Conservation (phyloP, 345 rosid species). For the Linum usitatissimum region DNA sequence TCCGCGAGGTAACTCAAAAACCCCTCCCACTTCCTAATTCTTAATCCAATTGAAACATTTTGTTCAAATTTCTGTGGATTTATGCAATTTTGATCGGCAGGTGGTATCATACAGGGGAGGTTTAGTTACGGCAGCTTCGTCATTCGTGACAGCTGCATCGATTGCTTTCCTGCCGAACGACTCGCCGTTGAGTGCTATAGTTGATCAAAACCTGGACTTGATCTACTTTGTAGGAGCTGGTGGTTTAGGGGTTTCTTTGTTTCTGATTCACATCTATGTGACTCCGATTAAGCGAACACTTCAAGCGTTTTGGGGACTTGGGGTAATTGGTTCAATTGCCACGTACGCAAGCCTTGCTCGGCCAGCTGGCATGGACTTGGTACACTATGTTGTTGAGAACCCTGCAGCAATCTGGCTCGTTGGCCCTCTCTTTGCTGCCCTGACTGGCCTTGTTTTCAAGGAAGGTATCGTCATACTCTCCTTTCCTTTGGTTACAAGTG, state of each 20-base stretch:
- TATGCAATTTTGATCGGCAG: slow-evolving; percentile 21
- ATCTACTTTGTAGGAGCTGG: slow-evolving; percentile 58
- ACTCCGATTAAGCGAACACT: slow-evolving; percentile 88
- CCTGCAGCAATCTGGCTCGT: slow-evolving; percentile 74
- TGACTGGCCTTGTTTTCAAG: slow-evolving; percentile 89
- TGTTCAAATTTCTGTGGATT: not conserved
- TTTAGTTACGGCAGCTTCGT: slow-evolving; percentile 66
- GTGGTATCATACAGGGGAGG: slow-evolving; percentile 80
- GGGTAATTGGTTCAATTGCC: slow-evolving; percentile 59
- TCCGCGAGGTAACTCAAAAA: slow-evolving; percentile 50
- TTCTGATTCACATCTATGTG: slow-evolving; percentile 80
- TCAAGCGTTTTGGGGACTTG: slow-evolving; percentile 87
- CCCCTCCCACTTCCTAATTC: not conserved
- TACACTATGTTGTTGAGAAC: slow-evolving; percentile 54
- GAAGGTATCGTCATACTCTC: no score
- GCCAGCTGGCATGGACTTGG: slow-evolving; percentile 58
- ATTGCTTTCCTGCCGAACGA: slow-evolving; percentile 53
- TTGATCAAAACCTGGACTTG: slow-evolving; percentile 56
- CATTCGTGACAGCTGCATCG: slow-evolving; percentile 73
- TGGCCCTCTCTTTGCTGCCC: slow-evolving; percentile 83
- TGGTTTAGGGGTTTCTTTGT: slow-evolving; percentile 66
- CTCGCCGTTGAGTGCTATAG: slow-evolving; percentile 31
- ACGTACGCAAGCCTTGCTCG: slow-evolving; percentile 49
- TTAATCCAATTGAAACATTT: not conserved
- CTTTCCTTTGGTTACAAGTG: no score